Base-by-base conservation (phyloP, 257 asterid species). In the Solanum habrochaites region DNA sequence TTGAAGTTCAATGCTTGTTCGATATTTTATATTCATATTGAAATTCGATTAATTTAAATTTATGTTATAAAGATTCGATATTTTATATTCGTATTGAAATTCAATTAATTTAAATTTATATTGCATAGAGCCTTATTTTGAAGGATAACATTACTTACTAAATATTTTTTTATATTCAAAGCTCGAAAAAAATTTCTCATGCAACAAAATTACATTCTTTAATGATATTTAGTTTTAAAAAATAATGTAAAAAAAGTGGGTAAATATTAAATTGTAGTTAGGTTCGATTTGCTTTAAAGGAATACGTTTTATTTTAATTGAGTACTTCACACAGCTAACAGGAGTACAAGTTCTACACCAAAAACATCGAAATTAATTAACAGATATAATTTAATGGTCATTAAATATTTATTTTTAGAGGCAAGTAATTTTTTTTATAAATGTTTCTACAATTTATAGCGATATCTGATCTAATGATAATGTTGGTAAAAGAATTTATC, bases 61-160 rank as follows among this genome's bases (percentile, higher is more conserved):
- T n/a, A 64, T 5, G 0, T n/a, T n/a, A 4, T n/a, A 64, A 2
- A 4, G 1, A 3, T 0, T 32, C 4, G 31, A 0, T 62, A 0
- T 62, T n/a, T 23, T 0, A 6, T 62, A 62, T 20, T 12, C 1
- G 2, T 23, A 62, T 62, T 62, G 14, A 5, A 5, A 62, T 0
- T 62, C 0, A 8, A n/a, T 0, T 64, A 64, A n/a, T 64, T 4
- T 0, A 62, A 0, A 64, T 64, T 25, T n/a, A 64, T 5, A 1
- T n/a, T n/a, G 14, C 1, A 2, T n/a, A 64, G 13, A 4, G 0
- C 0, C 2, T 11, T 0, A 64, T 64, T 11, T 23, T 2, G 32
- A 8, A 3, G 1, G 0, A 11, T n/a, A 64, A 5, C 1, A 15
- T 2, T 64, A 2, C 11, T 7, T 64, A 11, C 3, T 2, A n/a